Evolutionary conservation across 352 stramenopile species (phyloP).

Genomic region (Phytopythium montanum): DNA sequence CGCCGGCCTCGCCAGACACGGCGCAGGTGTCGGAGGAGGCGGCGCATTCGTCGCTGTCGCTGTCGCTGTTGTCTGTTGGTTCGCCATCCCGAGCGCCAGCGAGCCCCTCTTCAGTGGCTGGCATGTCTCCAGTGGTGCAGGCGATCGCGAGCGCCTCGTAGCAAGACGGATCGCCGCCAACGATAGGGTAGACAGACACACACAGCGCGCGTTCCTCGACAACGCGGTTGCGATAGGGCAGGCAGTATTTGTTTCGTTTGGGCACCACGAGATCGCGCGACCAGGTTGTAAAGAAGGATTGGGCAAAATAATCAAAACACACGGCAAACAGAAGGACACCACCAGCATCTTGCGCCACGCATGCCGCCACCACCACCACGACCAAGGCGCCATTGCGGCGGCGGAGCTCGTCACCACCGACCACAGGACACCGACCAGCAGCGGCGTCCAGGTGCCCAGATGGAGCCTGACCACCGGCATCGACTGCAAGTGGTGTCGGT

Average conservation of each 20-base stretch:
- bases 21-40: constrained; percentile 7
- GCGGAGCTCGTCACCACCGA: too few relatives aligned
- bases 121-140: too few relatives aligned
- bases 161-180: not conserved
- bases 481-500: too few relatives aligned
- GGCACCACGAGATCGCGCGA: constrained; percentile 6
- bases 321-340: not conserved
- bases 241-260: constrained; percentile 11
- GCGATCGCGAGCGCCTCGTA: constrained; percentile 43
- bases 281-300: constrained; percentile 13
- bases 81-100: constrained; percentile 6
- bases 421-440: too few relatives aligned
- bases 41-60: not conserved
- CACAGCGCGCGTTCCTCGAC: constrained; percentile 4
- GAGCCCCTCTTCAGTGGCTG: constrained; percentile 13
- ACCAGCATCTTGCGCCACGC: too few relatives aligned
- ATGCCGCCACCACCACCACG: too few relatives aligned
- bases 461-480: too few relatives aligned
- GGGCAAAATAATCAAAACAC: constrained; percentile 8
- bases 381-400: too few relatives aligned
- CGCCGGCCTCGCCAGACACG: constrained; percentile 13
- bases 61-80: constrained; percentile 9
- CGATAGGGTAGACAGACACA: constrained; percentile 10
- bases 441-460: too few relatives aligned
- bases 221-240: constrained; percentile 7